Conservation (phyloP, 768 basidiomycete species). For the Lactarius deliciosus region DNA sequence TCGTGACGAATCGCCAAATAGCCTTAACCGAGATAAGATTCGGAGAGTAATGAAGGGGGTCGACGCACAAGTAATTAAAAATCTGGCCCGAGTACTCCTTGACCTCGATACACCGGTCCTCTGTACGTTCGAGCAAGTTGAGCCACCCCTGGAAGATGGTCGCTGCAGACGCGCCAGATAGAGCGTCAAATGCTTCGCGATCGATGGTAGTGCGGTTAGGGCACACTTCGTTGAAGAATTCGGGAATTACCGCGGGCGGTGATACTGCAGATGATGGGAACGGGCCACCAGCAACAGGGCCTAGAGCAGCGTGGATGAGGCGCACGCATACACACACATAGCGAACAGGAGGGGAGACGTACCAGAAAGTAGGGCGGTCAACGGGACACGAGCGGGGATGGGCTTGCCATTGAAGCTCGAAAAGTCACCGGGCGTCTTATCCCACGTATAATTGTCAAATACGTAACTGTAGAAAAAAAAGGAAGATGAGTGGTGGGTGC, state of each 20-base stretch:
- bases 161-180: constrained; percentile 32
- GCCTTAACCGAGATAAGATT: constrained; percentile 30
- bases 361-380: constrained; percentile 55
- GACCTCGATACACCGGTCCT: constrained; percentile 45
- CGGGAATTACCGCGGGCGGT: constrained; percentile 39
- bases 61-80: constrained; percentile 41
- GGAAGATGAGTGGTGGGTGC: not conserved
- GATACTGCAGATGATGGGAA: constrained; percentile 37
- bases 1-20: constrained; percentile 37
- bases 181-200: constrained; percentile 34
- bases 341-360: not conserved
- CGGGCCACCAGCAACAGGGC: constrained; percentile 43
- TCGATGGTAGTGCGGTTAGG: constrained; percentile 39
- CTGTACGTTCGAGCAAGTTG: constrained; percentile 36
- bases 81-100: constrained; percentile 37
- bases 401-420: constrained; percentile 48
- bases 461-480: constrained; percentile 39
- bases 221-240: constrained; percentile 45
- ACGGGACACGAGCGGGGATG: constrained; percentile 54
- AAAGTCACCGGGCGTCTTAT: constrained; percentile 39
- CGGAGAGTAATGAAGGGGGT: not conserved
- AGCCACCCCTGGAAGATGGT: constrained; percentile 42
- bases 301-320: constrained; percentile 28
- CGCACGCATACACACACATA: not conserved
- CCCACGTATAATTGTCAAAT: constrained; percentile 61